phyloP scores from a whole-genome alignment of 192 early-diverging fungal genomes.

The Chytriomyces sp. region DNA sequence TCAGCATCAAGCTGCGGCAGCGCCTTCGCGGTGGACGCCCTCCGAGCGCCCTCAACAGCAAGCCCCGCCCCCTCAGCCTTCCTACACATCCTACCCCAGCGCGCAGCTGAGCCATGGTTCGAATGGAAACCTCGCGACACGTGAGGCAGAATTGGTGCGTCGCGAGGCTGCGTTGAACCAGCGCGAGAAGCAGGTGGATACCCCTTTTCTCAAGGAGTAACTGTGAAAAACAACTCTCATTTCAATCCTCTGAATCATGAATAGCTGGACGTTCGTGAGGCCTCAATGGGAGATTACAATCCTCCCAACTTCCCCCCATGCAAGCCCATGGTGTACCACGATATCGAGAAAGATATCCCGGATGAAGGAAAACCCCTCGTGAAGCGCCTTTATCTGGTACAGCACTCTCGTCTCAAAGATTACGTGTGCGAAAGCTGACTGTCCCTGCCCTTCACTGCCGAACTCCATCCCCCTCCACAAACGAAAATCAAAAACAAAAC shows the following conservation, averaged over 20 bases:
- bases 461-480: not conserved
- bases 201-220: too few relatives aligned
- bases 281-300: conserved; percentile 16
- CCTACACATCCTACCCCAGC: not conserved
- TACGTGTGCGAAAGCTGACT: not conserved
- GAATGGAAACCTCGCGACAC: conserved; percentile 1
- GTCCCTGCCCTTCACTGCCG: not conserved
- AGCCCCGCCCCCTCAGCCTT: not conserved
- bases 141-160: conserved; percentile 19
- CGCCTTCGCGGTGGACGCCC: not conserved
- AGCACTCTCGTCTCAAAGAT: conserved; percentile 35
- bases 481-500: not conserved
- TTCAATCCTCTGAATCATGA: too few relatives aligned
- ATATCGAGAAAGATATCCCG: conserved; percentile 49
- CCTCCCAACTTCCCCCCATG: conserved; percentile 43
- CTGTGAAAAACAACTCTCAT: too few relatives aligned
- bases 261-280: conserved; percentile 35
- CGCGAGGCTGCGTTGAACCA: conserved; percentile 17
- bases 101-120: not conserved
- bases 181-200: conserved; percentile 16
- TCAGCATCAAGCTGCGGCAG: not conserved
- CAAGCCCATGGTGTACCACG: conserved; percentile 47
- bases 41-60: not conserved
- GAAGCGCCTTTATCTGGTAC: conserved; percentile 41
- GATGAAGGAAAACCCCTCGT: conserved; percentile 39